Conservation (phyloP, 768 basidiomycete genomes). For the Austroboletus eburneus region DNA sequence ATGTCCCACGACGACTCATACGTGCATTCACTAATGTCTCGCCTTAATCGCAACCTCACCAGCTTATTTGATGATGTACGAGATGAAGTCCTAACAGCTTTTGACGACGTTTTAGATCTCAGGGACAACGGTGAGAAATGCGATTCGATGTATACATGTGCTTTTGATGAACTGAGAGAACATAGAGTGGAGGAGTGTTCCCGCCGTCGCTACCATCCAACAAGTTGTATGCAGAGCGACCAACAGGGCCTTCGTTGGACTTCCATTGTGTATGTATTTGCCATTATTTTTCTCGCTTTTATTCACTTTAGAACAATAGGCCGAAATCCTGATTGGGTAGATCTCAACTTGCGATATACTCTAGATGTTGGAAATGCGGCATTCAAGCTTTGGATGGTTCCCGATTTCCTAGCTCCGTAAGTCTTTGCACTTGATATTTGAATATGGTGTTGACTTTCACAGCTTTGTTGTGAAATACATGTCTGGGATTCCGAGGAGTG, state of each 20-base stretch:
- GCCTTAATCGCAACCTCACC: too few species aligned
- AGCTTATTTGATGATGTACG: too few species aligned
- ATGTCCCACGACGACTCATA: too few species aligned
- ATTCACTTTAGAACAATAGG: background rate
- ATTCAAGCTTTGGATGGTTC: conserved; percentile 25
- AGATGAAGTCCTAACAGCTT: background rate
- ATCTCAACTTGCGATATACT: conserved; percentile 28
- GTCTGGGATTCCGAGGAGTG: background rate
- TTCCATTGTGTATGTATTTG: background rate
- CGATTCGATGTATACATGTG: too few species aligned
- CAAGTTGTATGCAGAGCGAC: background rate
- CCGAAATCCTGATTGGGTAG: conserved; percentile 20
- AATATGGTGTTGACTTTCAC: background rate
- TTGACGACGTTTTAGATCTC: background rate
- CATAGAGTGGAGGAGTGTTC: conserved; percentile 2
- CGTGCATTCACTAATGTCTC: too few species aligned
- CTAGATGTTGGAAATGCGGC: conserved; percentile 21
- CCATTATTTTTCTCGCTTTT: background rate
- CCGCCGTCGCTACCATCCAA: background rate
- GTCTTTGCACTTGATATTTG: background rate
- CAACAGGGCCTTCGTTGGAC: background rate
- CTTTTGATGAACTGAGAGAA: too few species aligned
- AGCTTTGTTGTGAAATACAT: background rate
- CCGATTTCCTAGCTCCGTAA: conserved; percentile 31
- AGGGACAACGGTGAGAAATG: background rate